Percentiles rank a stretch among this genome's conserved stretches.
phyloP scores from a whole-genome alignment of 495 filamentous ascomycete genomes.

The Umbilicaria muhlenbergii region DNA sequence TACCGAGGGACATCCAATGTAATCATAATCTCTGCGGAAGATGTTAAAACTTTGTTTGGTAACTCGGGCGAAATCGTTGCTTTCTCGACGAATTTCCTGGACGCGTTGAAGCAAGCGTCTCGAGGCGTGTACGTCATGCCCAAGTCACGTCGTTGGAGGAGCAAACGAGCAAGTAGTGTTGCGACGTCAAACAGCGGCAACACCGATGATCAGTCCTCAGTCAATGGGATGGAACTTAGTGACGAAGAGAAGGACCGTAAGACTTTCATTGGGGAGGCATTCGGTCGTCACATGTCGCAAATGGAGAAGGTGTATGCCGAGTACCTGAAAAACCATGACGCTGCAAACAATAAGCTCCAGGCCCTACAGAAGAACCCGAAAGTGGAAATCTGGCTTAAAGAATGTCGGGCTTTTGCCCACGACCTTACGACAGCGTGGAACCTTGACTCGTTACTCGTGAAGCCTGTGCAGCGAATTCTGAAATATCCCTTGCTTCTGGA shows the following conservation, averaged over 20 bases:
- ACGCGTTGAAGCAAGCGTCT: conserved; percentile 61
- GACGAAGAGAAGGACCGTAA: conserved; percentile 59
- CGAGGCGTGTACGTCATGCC: conserved; percentile 55
- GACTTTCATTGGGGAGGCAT: conserved; percentile 67
- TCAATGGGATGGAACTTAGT: conserved; percentile 24
- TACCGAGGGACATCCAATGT: conserved; percentile 89
- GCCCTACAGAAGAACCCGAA: conserved; percentile 55
- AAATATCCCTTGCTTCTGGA: conserved; percentile 81
- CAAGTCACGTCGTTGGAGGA: conserved; percentile 39
- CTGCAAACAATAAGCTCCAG: conserved; percentile 62
- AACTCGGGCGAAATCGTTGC: conserved; percentile 77
- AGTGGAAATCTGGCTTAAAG: conserved; percentile 78
- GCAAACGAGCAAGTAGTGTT: conserved; percentile 31
- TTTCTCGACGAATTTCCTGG: conserved; percentile 65
- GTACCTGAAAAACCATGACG: conserved; percentile 75
- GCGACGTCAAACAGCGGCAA: conserved; percentile 28
- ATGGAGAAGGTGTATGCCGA: conserved; percentile 79
- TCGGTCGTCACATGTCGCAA: conserved; percentile 50
- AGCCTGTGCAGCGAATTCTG: conserved; percentile 80
- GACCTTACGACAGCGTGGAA: conserved; percentile 90
- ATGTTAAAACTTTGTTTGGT: conserved; percentile 75
- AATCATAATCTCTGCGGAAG: conserved; percentile 61
- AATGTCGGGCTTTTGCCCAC: conserved; percentile 73
- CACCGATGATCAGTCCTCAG: conserved; percentile 19
- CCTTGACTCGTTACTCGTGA: conserved; percentile 83